Conservation (phyloP, 2,329 filamentous ascomycete genomes). For the Fusarium drepaniforme region DNA sequence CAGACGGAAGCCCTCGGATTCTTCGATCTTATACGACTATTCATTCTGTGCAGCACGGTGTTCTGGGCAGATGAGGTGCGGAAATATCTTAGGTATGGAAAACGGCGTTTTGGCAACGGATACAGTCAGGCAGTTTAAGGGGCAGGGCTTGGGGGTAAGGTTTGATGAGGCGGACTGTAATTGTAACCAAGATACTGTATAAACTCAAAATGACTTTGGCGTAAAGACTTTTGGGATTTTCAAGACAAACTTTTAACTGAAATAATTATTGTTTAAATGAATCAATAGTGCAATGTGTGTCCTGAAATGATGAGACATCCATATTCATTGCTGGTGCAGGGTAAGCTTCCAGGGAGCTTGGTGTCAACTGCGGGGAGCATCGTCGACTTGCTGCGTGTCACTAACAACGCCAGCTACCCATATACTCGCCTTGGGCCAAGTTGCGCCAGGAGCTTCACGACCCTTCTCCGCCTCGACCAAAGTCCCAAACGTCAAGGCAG, state of each 20-base stretch:
- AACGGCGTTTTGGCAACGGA: slow-evolving; percentile 66
- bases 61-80: slow-evolving; percentile 95
- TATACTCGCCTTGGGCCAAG: slow-evolving; percentile 14
- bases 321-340: slow-evolving; percentile 20
- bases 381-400: slow-evolving; percentile 41
- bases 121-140: slow-evolving; percentile 75
- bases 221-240: slow-evolving; percentile 22
- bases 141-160: slow-evolving; percentile 4
- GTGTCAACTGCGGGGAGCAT: slow-evolving; percentile 37
- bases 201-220: slow-evolving; percentile 21
- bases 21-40: slow-evolving; percentile 78
- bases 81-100: slow-evolving; percentile 79
- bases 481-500: slow-evolving; percentile 46
- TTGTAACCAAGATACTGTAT: slow-evolving; percentile 29
- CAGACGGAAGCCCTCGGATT: slow-evolving; percentile 89
- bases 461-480: slow-evolving; percentile 21
- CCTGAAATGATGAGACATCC: background rate
- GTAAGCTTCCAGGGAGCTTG: slow-evolving; percentile 18
- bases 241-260: background rate
- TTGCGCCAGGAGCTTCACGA: slow-evolving; percentile 34
- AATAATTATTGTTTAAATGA: background rate
- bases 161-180: slow-evolving; percentile 19
- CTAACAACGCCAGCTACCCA: slow-evolving; percentile 30
- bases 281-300: background rate
- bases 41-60: slow-evolving; percentile 85